These are phyloP conservation scores for Sparassis latifolia DNA, from an alignment of 1,284 basidiomycete species.

Conservation along the genomic window DNA sequence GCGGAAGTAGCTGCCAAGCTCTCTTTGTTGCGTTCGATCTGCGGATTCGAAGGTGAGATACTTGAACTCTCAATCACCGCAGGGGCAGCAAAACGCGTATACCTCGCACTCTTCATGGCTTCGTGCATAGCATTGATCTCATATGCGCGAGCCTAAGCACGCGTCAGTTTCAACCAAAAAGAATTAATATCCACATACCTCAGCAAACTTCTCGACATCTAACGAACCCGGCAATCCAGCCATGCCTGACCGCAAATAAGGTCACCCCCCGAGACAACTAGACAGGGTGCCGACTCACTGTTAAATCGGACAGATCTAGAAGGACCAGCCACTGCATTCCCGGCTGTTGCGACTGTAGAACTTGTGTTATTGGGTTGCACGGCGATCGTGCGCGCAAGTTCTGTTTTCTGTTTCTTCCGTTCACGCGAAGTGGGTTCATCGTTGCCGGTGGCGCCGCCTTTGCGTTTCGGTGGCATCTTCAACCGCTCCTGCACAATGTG, in stretches of 20 bases:
- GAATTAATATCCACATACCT: conserved; percentile 43
- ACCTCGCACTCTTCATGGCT: conserved; percentile 79
- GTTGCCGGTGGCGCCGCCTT: conserved; percentile 26
- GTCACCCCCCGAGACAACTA: too few species aligned
- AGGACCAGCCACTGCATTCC: conserved; percentile 30
- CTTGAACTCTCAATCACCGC: background rate
- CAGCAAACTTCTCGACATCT: conserved; percentile 82
- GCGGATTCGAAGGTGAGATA: background rate
- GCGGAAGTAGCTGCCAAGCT: conserved; percentile 86
- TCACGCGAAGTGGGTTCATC: conserved; percentile 40
- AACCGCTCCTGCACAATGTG: background rate
- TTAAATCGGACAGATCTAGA: conserved; percentile 34
- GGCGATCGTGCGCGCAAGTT: conserved; percentile 57
- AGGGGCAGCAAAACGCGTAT: conserved; percentile 10
- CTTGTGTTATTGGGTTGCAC: conserved; percentile 38
- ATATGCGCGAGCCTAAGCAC: conserved; percentile 66
- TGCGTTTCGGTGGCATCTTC: conserved; percentile 49
- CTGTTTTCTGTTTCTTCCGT: conserved; percentile 63
- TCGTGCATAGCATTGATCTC: conserved; percentile 86
- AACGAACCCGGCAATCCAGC: conserved; percentile 65
- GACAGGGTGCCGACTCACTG: conserved; percentile 24
- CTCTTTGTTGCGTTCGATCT: conserved; percentile 60
- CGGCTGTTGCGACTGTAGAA: background rate
- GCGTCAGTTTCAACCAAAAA: background rate
- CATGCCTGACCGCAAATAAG: conserved; percentile 32